Base-by-base conservation (phyloP, 2,329 filamentous ascomycete genomes). In the Tolypocladium pustulatum region DNA sequence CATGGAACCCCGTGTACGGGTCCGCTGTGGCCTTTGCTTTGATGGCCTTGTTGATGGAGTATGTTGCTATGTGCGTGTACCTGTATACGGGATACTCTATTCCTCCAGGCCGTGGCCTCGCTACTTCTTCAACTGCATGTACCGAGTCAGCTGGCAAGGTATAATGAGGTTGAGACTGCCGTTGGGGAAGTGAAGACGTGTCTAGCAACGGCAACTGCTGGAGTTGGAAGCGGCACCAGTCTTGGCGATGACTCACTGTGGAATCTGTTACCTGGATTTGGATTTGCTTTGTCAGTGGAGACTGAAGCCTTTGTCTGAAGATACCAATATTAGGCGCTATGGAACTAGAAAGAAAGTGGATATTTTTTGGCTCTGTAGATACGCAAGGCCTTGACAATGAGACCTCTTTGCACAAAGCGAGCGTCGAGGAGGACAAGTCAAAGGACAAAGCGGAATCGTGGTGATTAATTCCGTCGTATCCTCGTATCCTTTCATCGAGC, bases 1-100 rank as follows among this genome's bases (percentile, higher is more conserved):
- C 55, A 6, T 66, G 65, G 58, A 65, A 61, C 38, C 65, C 65
- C 17, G 57, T 64, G 1, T 57, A 25, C 30, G 63, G 61, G n/a
- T 60, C 55, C 12, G 55, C 61, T 4, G 46, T 61, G 10, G 46
- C 60, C 0, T 64, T 65, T 46, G 61, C 54, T 2, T 38, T 64
- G 12, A 63, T 65, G 58, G 61, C 56, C 1, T 32, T 64, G 43
- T 37, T 64, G 10, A 59, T 61, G 43, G 62, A 64, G 51, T 63
- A 65, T 32, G 57, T 63, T 17, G 60, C 60, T 3, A 56, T 65
- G 22, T n/a, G 58, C 22, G 51, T 61, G 5, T 61, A 60, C 49
- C 20, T 64, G 4, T 63, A 57, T 13, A 59, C 62, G 8, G 62
- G 63, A 5, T 63, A 61, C 36, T 60, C 58, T 2, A 62, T 65